Evolutionary conservation across 331 rosid species (phyloP), one percentile per base, ranked within the genome.

Genomic region (Telfairia occidentalis): DNA sequence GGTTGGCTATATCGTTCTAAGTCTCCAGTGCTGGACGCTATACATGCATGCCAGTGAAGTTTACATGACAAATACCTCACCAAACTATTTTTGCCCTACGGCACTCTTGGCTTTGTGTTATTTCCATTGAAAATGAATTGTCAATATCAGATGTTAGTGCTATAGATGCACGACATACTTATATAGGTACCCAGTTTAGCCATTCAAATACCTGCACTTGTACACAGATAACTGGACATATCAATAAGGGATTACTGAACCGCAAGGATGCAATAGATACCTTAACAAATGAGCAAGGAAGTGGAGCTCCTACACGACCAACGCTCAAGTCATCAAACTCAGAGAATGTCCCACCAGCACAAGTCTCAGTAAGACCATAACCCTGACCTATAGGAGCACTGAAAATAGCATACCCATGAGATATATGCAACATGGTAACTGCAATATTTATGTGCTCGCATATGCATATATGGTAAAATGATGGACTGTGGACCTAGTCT

Each of bases 221-320:
- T 16, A 46, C 4, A 18, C 59, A 28, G 42, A 28, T 71, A 48
- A 43, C 21, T 38, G 45, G 0, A 23, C n/a, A 15, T 55, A 21
- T 65, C 29, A 64, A 64, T 8, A 64, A 19, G 49, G 28, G 18
- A 63, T 34, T 46, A 63, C n/a, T 19, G 52, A 38, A 67, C 4
- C 18, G 24, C 24, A 37, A 55, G 48, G 48, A 28, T 61, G 73
- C 7, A 76, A 76, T 13, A 45, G 32, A 81, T 76, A 90, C 99
- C 91, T 92, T 95, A 54, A 95, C 76, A 81, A 80, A 92, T 74
- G 99, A 87, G 86, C 97, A 95, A 40, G 99, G 99, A 82, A 92
- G 86, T 6, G 99, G 99, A 74, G 99, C 96, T 82, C 99, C 97
- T 80, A 92, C 99, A 34, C 97, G 96, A 74, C 92, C 97, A 71